Conservation (phyloP, 1,284 basidiomycete genomes). For the Gymnopus androsaceus region DNA sequence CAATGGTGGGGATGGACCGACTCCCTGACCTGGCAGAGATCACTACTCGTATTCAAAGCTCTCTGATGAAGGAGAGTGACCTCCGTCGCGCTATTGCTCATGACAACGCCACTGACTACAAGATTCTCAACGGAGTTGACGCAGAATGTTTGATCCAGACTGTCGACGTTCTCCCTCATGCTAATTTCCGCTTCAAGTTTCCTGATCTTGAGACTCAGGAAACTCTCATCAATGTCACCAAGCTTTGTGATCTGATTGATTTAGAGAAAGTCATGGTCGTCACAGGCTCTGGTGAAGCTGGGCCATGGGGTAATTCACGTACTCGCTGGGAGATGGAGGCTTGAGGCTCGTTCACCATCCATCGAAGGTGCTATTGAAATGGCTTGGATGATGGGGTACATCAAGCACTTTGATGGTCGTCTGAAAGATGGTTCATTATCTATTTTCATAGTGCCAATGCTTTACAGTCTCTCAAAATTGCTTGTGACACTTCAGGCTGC, state of each 20-base stretch:
- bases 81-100: slow-evolving; percentile 91
- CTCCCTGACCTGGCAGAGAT: slow-evolving; percentile 93
- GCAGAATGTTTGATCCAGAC: slow-evolving; percentile 94
- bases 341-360: slow-evolving; percentile 88
- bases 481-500: slow-evolving; percentile 95
- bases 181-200: slow-evolving; percentile 97
- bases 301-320: slow-evolving; percentile 97
- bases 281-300: slow-evolving; percentile 96
- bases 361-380: slow-evolving; percentile 98
- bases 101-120: slow-evolving; percentile 95
- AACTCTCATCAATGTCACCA: slow-evolving; percentile 70
- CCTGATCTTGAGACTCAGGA: slow-evolving; percentile 74
- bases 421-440: slow-evolving; percentile 81
- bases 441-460: slow-evolving; percentile 77
- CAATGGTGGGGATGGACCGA: slow-evolving; percentile 96
- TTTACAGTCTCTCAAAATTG: slow-evolving; percentile 96
- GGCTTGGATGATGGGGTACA: slow-evolving; percentile 99
- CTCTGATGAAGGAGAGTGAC: slow-evolving; percentile 81
- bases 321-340: slow-evolving; percentile 99
- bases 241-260: slow-evolving; percentile 87
- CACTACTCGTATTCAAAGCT: slow-evolving; percentile 82
- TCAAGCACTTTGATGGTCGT: slow-evolving; percentile 97
- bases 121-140: slow-evolving; percentile 86
- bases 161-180: slow-evolving; percentile 90
- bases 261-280: slow-evolving; percentile 95